Conservation (phyloP, 768 basidiomycete species). For the Agrocybe chaxingu region DNA sequence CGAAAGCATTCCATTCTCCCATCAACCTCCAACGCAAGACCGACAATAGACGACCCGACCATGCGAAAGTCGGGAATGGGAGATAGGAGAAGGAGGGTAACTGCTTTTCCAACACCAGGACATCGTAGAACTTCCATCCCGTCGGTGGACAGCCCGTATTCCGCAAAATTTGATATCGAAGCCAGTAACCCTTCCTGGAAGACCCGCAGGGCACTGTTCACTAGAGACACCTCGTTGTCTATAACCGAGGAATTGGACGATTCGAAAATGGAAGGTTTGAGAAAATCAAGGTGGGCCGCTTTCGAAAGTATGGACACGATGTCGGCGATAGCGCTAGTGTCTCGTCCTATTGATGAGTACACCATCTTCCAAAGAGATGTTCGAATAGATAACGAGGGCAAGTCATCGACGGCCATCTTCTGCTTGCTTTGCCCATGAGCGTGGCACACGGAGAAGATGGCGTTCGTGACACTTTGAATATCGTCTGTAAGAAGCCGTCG, state of each 20-base stretch:
- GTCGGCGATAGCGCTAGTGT: constrained; percentile 54
- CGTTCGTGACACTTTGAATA: constrained; percentile 24
- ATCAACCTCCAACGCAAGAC: constrained; percentile 87
- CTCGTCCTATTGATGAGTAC: constrained; percentile 57
- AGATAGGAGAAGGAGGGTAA: constrained; percentile 75
- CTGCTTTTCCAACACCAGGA: constrained; percentile 53
- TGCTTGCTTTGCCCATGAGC: constrained; percentile 22
- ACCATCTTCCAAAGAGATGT: constrained; percentile 66
- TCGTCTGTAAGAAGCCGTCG: constrained; percentile 28
- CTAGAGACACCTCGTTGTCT: constrained; percentile 39
- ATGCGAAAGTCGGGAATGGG: constrained; percentile 73
- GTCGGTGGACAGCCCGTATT: constrained; percentile 51
- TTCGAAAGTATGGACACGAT: constrained; percentile 57
- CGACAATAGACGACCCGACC: constrained; percentile 76
- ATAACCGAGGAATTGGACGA: constrained; percentile 24
- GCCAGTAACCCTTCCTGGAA: constrained; percentile 64
- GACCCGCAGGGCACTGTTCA: constrained; percentile 58
- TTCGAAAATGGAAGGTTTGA: constrained; percentile 51
- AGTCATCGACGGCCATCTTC: constrained; percentile 13
- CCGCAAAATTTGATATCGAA: constrained; percentile 60
- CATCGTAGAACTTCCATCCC: constrained; percentile 53
- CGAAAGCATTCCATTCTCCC: constrained; percentile 86
- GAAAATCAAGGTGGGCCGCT: constrained; percentile 62
- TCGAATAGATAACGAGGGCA: constrained; percentile 40
- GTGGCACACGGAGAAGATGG: constrained; percentile 29